Conservation (phyloP, 1,139 yeast species). For the Lodderomyces theae region DNA sequence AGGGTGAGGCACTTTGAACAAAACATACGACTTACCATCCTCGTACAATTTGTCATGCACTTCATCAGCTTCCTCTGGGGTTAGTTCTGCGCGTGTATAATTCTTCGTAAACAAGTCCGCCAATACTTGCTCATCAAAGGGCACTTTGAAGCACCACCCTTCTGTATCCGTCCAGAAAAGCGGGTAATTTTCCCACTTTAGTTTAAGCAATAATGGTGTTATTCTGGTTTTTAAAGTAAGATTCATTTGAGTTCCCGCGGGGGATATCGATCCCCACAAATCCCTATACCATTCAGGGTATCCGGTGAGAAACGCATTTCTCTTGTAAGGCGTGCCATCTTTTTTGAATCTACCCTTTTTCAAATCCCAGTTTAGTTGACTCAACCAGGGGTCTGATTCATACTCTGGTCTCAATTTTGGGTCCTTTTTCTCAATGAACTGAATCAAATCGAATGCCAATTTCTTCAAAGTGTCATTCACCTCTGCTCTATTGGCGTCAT, state of each 20-base stretch:
- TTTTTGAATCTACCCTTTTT: constrained; percentile 62
- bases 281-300: constrained; percentile 93
- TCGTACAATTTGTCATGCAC: constrained; percentile 23
- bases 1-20: constrained; percentile 86
- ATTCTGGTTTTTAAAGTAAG: constrained; percentile 72
- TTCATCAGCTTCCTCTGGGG: constrained; percentile 25
- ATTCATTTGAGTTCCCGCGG: constrained; percentile 40
- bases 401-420: constrained; percentile 24
- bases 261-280: constrained; percentile 46
- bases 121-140: constrained; percentile 33
- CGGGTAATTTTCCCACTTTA: constrained; percentile 87
- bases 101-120: constrained; percentile 48
- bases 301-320: constrained; percentile 78
- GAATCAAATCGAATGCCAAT: constrained; percentile 61
- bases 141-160: constrained; percentile 89
- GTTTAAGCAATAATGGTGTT: constrained; percentile 70
- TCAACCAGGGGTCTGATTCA: constrained; percentile 78
- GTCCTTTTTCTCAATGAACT: constrained; percentile 27
- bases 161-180: constrained; percentile 70
- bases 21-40: constrained; percentile 24
- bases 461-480: constrained; percentile 59
- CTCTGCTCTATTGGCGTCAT: constrained; percentile 53
- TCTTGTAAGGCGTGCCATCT: constrained; percentile 71
- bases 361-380: constrained; percentile 84
- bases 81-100: constrained; percentile 43